Conservation (phyloP, 2,329 filamentous ascomycete genomes). For the Xenosphaeropsis pyriputrescens region DNA sequence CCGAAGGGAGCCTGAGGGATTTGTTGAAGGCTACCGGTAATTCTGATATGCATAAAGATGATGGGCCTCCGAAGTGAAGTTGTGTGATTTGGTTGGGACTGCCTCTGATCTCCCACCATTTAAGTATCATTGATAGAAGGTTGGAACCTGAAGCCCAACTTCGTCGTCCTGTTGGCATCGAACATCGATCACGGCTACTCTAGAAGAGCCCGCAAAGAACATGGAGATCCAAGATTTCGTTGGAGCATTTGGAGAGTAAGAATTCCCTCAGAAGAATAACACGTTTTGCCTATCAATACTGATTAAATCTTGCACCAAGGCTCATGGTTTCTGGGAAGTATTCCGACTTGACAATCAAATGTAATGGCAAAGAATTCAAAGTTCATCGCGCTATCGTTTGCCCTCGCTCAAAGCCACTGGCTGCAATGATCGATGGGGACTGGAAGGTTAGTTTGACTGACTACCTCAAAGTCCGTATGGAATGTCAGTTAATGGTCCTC, state of each 20-base stretch:
- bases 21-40: constrained; percentile 27
- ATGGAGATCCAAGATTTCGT: background rate
- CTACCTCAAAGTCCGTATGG: background rate
- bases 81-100: no score
- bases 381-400: constrained; percentile 8
- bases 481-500: no score
- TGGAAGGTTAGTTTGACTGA: constrained; percentile 4
- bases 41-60: constrained; percentile 16
- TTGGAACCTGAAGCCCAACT: no score
- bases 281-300: background rate
- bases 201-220: no score
- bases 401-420: constrained; percentile 8
- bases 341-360: constrained; percentile 9
- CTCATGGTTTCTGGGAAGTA: constrained; percentile 4
- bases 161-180: no score
- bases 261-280: background rate
- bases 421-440: constrained; percentile 4
- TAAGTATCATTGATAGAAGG: no score
- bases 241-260: background rate
- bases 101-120: no score
- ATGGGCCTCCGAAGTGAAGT: constrained; percentile 2
- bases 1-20: constrained; percentile 39
- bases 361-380: constrained; percentile 4
- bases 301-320: background rate
- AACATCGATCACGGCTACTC: no score